phyloP scores from a whole-genome alignment of 495 filamentous ascomycete genomes.

The Schizothecium vesticola region DNA sequence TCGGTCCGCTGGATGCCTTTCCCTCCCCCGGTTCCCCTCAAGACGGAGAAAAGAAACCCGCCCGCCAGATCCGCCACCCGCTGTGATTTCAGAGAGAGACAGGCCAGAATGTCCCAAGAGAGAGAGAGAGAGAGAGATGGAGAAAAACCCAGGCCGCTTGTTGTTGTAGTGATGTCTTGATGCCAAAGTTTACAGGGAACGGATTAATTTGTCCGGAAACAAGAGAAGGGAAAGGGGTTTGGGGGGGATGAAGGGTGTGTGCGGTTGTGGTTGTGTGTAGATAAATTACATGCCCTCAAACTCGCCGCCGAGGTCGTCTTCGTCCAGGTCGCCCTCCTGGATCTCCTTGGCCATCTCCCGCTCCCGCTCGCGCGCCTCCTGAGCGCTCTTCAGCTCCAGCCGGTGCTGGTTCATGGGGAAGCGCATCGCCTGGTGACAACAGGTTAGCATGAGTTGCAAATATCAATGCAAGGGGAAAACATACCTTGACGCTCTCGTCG shows the following conservation, averaged over 20 bases:
- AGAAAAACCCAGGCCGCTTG: not conserved
- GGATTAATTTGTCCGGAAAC: not conserved
- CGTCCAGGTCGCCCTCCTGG: constrained; percentile 94
- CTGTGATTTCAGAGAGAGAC: not conserved
- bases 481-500: constrained; percentile 96
- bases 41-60: not conserved
- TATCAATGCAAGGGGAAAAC: constrained; percentile 6
- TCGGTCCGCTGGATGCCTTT: not conserved
- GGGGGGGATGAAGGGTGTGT: constrained; percentile 2
- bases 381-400: constrained; percentile 94
- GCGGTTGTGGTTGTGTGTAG: not conserved
- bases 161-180: not conserved
- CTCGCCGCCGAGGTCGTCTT: constrained; percentile 93
- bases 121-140: not conserved
- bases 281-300: constrained; percentile 86
- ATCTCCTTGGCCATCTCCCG: constrained; percentile 98
- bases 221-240: constrained; percentile 8
- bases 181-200: constrained; percentile 22
- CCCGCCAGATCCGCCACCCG: not conserved
- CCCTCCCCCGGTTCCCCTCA: not conserved
- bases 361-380: constrained; percentile 93
- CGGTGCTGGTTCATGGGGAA: constrained; percentile 99
- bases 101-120: not conserved
- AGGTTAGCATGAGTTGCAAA: constrained; percentile 11
- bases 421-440: constrained; percentile 71